phyloP scores from a whole-genome alignment of 257 asterid genomes.

The Salvia hispanica region DNA sequence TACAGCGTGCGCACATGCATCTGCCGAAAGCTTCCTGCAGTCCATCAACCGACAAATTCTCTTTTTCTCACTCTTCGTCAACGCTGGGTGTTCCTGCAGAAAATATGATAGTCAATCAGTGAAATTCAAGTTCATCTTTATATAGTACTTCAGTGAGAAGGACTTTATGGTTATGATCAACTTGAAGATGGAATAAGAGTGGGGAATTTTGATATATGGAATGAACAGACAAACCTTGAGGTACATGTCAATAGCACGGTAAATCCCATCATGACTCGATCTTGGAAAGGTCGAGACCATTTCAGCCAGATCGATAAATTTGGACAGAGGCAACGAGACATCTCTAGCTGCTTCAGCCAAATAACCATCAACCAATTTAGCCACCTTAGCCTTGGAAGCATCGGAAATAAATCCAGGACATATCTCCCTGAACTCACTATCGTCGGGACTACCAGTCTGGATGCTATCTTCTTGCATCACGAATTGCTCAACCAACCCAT shows the following conservation, averaged over 20 bases:
- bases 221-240: constrained; percentile 44
- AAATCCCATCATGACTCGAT: constrained; percentile 53
- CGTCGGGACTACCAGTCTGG: constrained; percentile 36
- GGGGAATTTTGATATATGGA: background rate
- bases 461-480: constrained; percentile 46
- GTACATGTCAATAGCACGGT: constrained; percentile 49
- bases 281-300: constrained; percentile 66
- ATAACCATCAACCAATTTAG: constrained; percentile 74
- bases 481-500: constrained; percentile 61
- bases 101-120: background rate
- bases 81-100: constrained; percentile 64
- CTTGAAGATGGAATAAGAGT: too few relatives aligned
- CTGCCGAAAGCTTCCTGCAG: constrained; percentile 45
- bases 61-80: constrained; percentile 46
- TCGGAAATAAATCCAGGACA: constrained; percentile 48
- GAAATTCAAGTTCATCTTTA: background rate
- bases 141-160: background rate
- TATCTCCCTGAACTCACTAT: constrained; percentile 46
- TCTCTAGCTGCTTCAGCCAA: constrained; percentile 80
- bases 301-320: constrained; percentile 66
- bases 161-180: background rate
- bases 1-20: constrained; percentile 49
- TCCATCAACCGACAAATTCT: constrained; percentile 46
- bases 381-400: constrained; percentile 72
- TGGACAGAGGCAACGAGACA: constrained; percentile 50